Evolutionary conservation across 495 filamentous ascomycete species (phyloP), one percentile per base, ranked within the genome.

Genomic region (Chlorociboria aeruginascens): DNA sequence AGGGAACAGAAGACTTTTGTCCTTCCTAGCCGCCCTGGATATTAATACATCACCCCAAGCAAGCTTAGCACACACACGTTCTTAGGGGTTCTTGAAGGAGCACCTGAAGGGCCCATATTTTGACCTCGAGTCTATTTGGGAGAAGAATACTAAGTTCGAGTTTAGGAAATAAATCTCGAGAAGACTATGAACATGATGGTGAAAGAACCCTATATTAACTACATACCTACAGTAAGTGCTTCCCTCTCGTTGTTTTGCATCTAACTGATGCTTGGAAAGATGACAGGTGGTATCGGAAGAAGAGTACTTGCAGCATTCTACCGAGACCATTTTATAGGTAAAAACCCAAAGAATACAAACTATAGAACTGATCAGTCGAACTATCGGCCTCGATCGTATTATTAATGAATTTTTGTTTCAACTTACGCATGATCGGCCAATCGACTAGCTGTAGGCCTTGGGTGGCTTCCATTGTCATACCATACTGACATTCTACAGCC

Each of bases 241-340:
- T 11, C 39, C 20, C 11, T 28, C 33, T 36, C 7, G 14, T 31
- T 10, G 8, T 42, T 4, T 8, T 2, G 8, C 28, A 14, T 32
- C 28, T 12, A 31, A 39, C 11, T 43, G 6, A 12, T 40, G 17
- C 17, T 40, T 14, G 0, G 20, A 29, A 29, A 46, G 50, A 52
- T 72, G 54, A 86, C 81, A 28, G 87, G 86, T 11, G 88, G 83
- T 0, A 70, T 85, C n/a, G 88, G 88, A 0, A 61, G 72, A 6
- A 68, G 75, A 35, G 73, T 76, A 8, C 65, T 92, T n/a, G 71
- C 72, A 1, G 63, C 68, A 10, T 94, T 93, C 61, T 93, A 93
- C 59, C 71, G 73, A 0, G 62, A 86, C 12, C 74, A 81, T 57
- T 92, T 92, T 63, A 76, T 89, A 31, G 77, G 79, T 11, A 68